A percentile compares a stretch with the other conserved stretches of the same genome.
phyloP scores from a whole-genome alignment of 1,284 basidiomycete genomes.

The Puccinia polysora region DNA sequence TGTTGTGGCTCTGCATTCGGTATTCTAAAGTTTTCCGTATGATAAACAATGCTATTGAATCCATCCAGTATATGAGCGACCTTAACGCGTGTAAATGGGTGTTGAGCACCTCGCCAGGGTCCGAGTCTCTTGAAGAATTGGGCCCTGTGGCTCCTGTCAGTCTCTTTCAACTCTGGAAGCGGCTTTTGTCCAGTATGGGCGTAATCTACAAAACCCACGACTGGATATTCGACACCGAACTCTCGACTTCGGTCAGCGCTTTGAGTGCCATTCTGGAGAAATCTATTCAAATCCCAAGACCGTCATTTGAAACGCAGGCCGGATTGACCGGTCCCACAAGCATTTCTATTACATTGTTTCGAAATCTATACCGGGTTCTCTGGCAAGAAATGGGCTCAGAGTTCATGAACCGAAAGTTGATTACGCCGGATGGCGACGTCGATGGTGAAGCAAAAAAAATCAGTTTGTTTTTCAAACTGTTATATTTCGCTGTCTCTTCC shows the following conservation, averaged over 20 bases:
- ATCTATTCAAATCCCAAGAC: slow-evolving; percentile 1
- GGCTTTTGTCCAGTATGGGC: background rate
- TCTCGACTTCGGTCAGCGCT: background rate
- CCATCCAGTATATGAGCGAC: slow-evolving; percentile 7
- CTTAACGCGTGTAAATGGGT: background rate
- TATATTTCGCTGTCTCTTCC: background rate
- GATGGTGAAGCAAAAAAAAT: background rate
- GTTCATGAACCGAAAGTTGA: slow-evolving; percentile 16
- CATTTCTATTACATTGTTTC: slow-evolving; percentile 21
- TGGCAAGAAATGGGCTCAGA: slow-evolving; percentile 12
- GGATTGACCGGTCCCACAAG: background rate
- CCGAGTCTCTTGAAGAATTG: background rate
- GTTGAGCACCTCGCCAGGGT: background rate
- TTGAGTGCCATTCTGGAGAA: background rate
- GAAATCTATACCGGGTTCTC: slow-evolving; percentile 18
- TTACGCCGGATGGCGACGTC: background rate
- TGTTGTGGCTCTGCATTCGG: slow-evolving; percentile 34
- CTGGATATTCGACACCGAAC: slow-evolving; percentile 18
- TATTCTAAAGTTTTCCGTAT: slow-evolving; percentile 21
- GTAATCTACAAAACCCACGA: slow-evolving; percentile 2
- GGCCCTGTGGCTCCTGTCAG: background rate
- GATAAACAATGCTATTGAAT: slow-evolving; percentile 2
- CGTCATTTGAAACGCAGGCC: background rate
- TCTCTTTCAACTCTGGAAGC: slow-evolving; percentile 22
- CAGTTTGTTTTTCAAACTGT: background rate